Evolutionary conservation across 2,329 filamentous ascomycete genomes (phyloP), one percentile per base, ranked within the genome.

Genomic region (Trichoderma simmonsii): DNA sequence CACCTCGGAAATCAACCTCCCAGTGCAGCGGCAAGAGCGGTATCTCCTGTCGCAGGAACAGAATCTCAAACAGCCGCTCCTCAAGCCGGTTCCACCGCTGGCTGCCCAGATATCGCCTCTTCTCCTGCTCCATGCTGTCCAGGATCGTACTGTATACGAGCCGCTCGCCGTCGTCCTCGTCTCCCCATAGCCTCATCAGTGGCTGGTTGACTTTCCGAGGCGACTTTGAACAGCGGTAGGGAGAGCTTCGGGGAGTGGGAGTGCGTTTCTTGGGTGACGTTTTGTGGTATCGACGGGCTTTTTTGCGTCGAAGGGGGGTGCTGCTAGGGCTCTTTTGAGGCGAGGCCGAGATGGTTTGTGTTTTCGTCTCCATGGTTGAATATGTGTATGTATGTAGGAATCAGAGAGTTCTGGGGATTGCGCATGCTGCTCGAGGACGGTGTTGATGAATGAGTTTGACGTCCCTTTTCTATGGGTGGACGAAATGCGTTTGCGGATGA

Each of bases 51-150:
- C 83, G 76, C 74, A 81, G 77, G 72, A 80, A 85, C 2, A 85
- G 74, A 48, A 83, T 79, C 75, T 83, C 81, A 69, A 84, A 85
- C 36, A 85, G 78, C 2, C 75, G 77, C 34, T 83, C 82, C 74
- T 88, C 87, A n/a, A 84, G 84, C 11, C 82, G 78, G 32, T 88
- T 82, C 86, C 87, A 89, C 70, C 83, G 80, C 60, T 82, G 83
- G 54, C 86, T 81, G 28, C 82, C 82, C 0, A 82, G 82, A 67
- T 83, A 85, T 1, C 78, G 75, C 32, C 75, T 70, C 77, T 83
- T 86, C 75, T 86, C 83, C 56, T 78, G 76, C 73, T 85, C 82
- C 77, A 88, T 83, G 71, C 85, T 80, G 11, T 80, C 77, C 9
- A 69, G 59, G 30, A 72, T 54, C 34, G 18, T 36, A 12, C 60